Evolutionary conservation across 208 protist genomes (phyloP).

Genomic region (Crithidia thermophila): DNA sequence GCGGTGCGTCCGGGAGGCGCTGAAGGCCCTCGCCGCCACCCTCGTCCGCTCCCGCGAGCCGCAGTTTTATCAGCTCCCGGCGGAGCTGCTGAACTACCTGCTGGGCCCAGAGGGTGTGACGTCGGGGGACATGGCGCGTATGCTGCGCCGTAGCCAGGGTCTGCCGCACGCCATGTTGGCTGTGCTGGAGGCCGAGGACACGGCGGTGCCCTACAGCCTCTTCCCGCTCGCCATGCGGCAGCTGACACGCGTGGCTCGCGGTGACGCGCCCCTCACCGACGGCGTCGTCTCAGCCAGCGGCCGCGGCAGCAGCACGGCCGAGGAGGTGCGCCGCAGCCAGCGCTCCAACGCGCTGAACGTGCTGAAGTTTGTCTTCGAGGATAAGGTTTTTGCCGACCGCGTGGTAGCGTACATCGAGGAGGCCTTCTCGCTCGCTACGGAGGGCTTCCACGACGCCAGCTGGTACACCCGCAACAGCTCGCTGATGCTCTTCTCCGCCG

Average conservation of each 20-base stretch:
- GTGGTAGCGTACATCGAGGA: constrained; percentile 70
- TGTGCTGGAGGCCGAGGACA: constrained; percentile 86
- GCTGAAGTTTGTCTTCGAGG: constrained; percentile 93
- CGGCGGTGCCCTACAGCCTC: constrained; percentile 57
- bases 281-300: background rate
- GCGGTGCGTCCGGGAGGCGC: constrained; percentile 69
- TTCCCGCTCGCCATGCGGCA: constrained; percentile 71
- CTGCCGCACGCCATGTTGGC: constrained; percentile 84
- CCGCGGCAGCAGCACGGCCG: constrained; percentile 1
- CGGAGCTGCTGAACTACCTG: constrained; percentile 67
- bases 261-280: background rate
- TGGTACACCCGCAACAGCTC: constrained; percentile 93
- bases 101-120: constrained; percentile 79
- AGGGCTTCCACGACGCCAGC: constrained; percentile 76
- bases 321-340: constrained; percentile 57
- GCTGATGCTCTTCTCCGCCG: constrained; percentile 90
- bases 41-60: constrained; percentile 68
- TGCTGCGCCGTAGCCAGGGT: constrained; percentile 91
- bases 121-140: constrained; percentile 68
- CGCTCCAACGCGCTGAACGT: constrained; percentile 93
- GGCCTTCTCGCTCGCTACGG: constrained; percentile 78
- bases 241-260: constrained; percentile 53
- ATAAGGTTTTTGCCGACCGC: constrained; percentile 75
- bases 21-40: constrained; percentile 48
- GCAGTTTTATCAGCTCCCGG: constrained; percentile 58